Evolutionary conservation across 2,329 filamentous ascomycete genomes (phyloP).

Genomic region (Tolypocladium inflatum): DNA sequence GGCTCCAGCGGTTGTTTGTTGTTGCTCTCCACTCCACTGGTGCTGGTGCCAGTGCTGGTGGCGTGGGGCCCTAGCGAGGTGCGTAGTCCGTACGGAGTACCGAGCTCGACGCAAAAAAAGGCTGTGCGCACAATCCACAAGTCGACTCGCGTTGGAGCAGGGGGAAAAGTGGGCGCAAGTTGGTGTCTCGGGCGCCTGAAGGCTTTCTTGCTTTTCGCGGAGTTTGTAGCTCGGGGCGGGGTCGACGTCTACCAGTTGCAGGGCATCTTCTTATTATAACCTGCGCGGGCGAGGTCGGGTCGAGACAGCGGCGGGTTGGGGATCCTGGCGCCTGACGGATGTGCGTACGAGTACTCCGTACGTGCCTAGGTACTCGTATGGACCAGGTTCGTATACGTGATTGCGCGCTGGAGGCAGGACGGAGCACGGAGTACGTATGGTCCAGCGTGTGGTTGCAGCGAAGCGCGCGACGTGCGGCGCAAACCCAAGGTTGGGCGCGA

Average conservation of each 20-base stretch:
- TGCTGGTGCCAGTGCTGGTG: background rate
- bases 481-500: background rate
- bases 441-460: conserved; percentile 1
- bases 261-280: background rate
- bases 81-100: too few relatives aligned
- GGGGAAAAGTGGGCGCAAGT: background rate
- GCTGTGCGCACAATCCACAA: background rate
- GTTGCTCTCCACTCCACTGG: background rate
- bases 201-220: background rate
- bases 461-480: background rate
- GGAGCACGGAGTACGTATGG: background rate
- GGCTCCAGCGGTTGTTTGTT: background rate
- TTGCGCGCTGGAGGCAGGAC: background rate
- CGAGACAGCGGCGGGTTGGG: background rate
- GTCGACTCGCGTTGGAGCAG: background rate
- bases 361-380: background rate
- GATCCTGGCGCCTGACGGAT: background rate
- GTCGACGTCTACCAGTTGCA: background rate
- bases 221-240: background rate
- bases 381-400: background rate
- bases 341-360: too few relatives aligned
- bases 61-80: background rate
- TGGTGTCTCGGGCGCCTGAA: background rate
- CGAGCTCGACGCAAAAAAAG: background rate
- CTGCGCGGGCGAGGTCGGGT: background rate